Conservation (phyloP, 164 flowering plant genomes). For the Vitis vinifera region DNA sequence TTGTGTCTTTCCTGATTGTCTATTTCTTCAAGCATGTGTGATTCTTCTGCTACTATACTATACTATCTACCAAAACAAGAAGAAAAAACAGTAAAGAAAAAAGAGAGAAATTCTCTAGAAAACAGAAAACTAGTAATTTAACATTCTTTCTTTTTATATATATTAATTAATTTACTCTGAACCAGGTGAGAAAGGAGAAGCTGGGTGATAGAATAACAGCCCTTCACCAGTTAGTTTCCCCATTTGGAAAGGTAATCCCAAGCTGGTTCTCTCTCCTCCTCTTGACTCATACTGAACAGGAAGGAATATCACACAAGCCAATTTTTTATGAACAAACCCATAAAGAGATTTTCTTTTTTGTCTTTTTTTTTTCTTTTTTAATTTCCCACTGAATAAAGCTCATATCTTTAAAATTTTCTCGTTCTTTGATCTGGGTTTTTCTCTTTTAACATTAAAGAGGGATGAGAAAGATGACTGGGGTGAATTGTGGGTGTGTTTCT, state of each 20-base stretch:
- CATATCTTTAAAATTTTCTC: not conserved
- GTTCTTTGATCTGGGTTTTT: slow-evolving; percentile 4
- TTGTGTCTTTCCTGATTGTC: slow-evolving; percentile 21
- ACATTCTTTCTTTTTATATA: not conserved
- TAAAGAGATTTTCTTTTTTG: not conserved
- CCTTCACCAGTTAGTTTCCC: slow-evolving; percentile 57
- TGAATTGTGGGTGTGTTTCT: slow-evolving; percentile 16
- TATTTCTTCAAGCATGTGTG: slow-evolving; percentile 13
- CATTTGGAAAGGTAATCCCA: slow-evolving; percentile 50
- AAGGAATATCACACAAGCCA: not conserved
- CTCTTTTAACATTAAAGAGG: slow-evolving; percentile 23
- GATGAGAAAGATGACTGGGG: slow-evolving; percentile 15
- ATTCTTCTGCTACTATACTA: slow-evolving; percentile 5
- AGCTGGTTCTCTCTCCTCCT: not conserved
- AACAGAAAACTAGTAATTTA: not conserved
- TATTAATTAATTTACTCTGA: not conserved
- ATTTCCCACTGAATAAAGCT: slow-evolving; percentile 9
- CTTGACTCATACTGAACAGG: not conserved
- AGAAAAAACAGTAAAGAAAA: not conserved
- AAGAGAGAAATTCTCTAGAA: not conserved
- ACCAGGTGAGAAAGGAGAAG: slow-evolving; percentile 54
- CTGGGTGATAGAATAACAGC: slow-evolving; percentile 56
- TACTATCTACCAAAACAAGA: not conserved
- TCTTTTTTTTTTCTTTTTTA: not conserved
- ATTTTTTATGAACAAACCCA: slow-evolving; percentile 12